Evolutionary conservation across 169 alveolate species (phyloP), one percentile per base, ranked within the genome.

Genomic region (Eimeria tenella): DNA sequence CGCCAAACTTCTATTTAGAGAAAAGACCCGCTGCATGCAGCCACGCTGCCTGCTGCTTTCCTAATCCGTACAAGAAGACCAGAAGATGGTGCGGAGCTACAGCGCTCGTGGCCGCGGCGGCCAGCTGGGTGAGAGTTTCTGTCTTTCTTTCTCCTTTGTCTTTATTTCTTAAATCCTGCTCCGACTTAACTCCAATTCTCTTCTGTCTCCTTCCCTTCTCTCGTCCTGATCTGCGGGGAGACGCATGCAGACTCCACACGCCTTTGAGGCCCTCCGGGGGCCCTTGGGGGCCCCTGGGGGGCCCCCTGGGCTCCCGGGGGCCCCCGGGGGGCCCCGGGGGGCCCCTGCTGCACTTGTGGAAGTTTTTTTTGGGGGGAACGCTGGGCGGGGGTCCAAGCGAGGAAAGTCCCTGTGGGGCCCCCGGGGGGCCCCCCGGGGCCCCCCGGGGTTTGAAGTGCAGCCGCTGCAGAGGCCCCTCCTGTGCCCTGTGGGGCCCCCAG

Each of bases 41-140:
- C n/a, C 10, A 5, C 23, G 74, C 74, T 63, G 13, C 13, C 0
- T 63, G 10, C 9, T 25, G 21, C 17, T 19, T 25, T 31, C 74
- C 21, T 3, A 63, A 63, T 25, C 31, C 74, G n/a, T 63, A 63
- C 49, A 5, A 0, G 1, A 13, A 10, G 63, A 7, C 7, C 11
- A 6, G 86, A 52, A 75, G 86, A 75, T 75, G 86, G 86, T 49
- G 86, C 86, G 86, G 31, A 75, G 86, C 23, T 75, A 42, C 63
- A 50, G 13, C 60, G 23, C 25, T 62, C 13, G 86, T 5, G 86
- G 86, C 63, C 86, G 86, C 63, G 86, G 63, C 63, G 86, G 86
- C 63, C 86, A 75, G 63, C 86, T 75, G 58, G 86, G 86, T 75
- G 63, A 75, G 86, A 15, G 31, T 19, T 52, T 25, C 74, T 63